Evolutionary conservation across 108 stramenopile genomes (phyloP).

Genomic region (Fragilariopsis cylindrus): DNA sequence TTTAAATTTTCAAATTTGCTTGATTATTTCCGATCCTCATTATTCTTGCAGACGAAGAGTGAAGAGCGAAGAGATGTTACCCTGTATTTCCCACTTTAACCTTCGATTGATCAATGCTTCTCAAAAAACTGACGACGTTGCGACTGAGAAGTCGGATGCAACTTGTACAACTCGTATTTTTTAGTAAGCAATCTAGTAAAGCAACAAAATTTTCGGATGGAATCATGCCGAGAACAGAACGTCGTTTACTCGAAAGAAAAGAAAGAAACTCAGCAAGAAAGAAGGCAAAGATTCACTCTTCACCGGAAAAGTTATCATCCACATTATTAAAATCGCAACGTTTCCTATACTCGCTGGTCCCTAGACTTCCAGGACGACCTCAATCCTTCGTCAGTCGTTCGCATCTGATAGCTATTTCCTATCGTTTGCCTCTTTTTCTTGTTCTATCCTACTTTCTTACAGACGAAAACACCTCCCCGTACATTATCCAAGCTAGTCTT

Average conservation of each 20-base stretch:
- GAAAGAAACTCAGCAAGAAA: constrained; percentile 27
- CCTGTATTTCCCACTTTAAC: too few relatives aligned
- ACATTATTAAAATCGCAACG: neutral
- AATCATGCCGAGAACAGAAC: constrained; percentile 26
- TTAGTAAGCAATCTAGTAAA: neutral
- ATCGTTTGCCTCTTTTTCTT: constrained; percentile 36
- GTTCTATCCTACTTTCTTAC: constrained; percentile 18
- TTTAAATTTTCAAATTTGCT: too few relatives aligned
- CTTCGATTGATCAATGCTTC: too few relatives aligned
- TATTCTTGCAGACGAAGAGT: too few relatives aligned
- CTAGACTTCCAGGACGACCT: constrained; percentile 9
- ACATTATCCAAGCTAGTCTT: constrained; percentile 48
- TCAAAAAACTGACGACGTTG: too few relatives aligned
- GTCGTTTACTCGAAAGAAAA: constrained; percentile 29
- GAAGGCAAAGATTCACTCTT: neutral
- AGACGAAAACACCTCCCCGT: constrained; percentile 49
- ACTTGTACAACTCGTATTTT: too few relatives aligned
- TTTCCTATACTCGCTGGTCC: neutral
- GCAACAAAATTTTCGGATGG: neutral
- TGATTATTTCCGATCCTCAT: too few relatives aligned
- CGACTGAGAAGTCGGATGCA: too few relatives aligned
- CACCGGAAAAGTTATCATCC: neutral
- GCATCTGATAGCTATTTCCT: constrained; percentile 25
- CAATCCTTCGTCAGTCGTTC: neutral
- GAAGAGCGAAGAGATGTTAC: too few relatives aligned